A percentile compares a stretch with the other conserved stretches of the same genome.
These are phyloP conservation scores for Paramecium caudatum DNA, from an alignment of 73 alveolate genomes.

Conservation along the genomic window DNA sequence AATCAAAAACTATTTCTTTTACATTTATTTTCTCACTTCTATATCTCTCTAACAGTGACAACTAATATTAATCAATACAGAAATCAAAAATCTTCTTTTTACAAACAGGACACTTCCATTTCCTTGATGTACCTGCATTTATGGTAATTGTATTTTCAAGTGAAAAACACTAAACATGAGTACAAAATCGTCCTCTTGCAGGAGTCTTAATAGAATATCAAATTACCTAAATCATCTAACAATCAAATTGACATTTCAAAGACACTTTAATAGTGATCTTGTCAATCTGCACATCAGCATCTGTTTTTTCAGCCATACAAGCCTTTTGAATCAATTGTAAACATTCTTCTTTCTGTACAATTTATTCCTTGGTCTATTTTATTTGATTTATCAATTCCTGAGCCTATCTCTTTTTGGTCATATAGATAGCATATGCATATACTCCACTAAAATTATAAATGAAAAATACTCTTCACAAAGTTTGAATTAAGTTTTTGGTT, in stretches of 20 bases:
- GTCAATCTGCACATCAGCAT: slow-evolving; percentile 51
- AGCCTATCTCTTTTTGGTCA: slow-evolving; percentile 38
- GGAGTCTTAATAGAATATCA: slow-evolving; percentile 38
- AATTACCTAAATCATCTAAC: slow-evolving; percentile 15
- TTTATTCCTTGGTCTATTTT: neutral
- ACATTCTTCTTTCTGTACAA: slow-evolving; percentile 28
- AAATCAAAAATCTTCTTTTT: slow-evolving; percentile 66
- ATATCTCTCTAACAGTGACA: slow-evolving; percentile 16
- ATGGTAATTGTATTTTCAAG: slow-evolving; percentile 73
- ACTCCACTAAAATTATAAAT: slow-evolving; percentile 24
- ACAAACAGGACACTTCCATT: slow-evolving; percentile 77
- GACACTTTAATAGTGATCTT: slow-evolving; percentile 46
- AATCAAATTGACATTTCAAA: slow-evolving; percentile 40
- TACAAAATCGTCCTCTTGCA: slow-evolving; percentile 74
- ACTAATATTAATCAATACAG: slow-evolving; percentile 50
- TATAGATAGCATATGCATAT: slow-evolving; percentile 45
- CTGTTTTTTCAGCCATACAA: slow-evolving; percentile 4
- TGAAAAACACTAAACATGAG: slow-evolving; percentile 72
- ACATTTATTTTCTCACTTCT: slow-evolving; percentile 48
- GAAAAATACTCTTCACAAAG: slow-evolving; percentile 41
- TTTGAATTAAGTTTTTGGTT: neutral
- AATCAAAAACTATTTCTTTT: slow-evolving; percentile 67
- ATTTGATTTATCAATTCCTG: neutral
- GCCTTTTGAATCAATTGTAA: neutral
- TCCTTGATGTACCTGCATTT: slow-evolving; percentile 70